phyloP scores from a whole-genome alignment of 768 basidiomycete species.

The Pulveroboletus sp. region DNA sequence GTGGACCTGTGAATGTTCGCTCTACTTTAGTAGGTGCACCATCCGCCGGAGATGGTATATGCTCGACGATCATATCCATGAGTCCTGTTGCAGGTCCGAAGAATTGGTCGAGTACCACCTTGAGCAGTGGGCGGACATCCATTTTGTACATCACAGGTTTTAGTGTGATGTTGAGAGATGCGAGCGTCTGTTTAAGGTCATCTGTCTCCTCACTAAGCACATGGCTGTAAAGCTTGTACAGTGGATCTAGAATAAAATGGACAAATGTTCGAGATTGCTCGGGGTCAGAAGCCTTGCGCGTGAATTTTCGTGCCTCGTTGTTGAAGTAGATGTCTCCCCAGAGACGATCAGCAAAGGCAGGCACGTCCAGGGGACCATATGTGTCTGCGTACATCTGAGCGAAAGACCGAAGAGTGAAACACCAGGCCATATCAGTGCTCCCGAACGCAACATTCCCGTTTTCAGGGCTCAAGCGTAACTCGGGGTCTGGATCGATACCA shows the following conservation, averaged over 20 bases:
- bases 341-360: slow-evolving; percentile 80
- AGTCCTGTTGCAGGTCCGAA: slow-evolving; percentile 88
- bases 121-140: slow-evolving; percentile 93
- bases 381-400: slow-evolving; percentile 95
- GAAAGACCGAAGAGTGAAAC: slow-evolving; percentile 91
- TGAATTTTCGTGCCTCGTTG: slow-evolving; percentile 79
- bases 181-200: slow-evolving; percentile 75
- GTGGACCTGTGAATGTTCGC: slow-evolving; percentile 83
- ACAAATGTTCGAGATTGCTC: slow-evolving; percentile 84
- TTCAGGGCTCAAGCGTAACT: slow-evolving; percentile 87
- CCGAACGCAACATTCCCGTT: slow-evolving; percentile 96
- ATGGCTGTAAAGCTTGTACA: slow-evolving; percentile 96
- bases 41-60: slow-evolving; percentile 78
- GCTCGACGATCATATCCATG: slow-evolving; percentile 86
- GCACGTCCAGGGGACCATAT: slow-evolving; percentile 80
- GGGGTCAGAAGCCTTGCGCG: slow-evolving; percentile 69
- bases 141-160: slow-evolving; percentile 97
- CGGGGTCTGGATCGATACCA: slow-evolving; percentile 83
- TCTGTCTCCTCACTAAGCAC: slow-evolving; percentile 94
- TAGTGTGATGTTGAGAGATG: slow-evolving; percentile 71
- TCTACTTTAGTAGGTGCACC: slow-evolving; percentile 66
- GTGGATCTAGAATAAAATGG: slow-evolving; percentile 91
- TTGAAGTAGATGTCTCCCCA: slow-evolving; percentile 99
- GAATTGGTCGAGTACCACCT: slow-evolving; percentile 92
- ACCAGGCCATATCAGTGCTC: slow-evolving; percentile 96